Percentiles rank a stretch among this genome's conserved stretches.
Evolutionary conservation across 495 filamentous ascomycete species (phyloP).

Genomic region (Podospora didyma): DNA sequence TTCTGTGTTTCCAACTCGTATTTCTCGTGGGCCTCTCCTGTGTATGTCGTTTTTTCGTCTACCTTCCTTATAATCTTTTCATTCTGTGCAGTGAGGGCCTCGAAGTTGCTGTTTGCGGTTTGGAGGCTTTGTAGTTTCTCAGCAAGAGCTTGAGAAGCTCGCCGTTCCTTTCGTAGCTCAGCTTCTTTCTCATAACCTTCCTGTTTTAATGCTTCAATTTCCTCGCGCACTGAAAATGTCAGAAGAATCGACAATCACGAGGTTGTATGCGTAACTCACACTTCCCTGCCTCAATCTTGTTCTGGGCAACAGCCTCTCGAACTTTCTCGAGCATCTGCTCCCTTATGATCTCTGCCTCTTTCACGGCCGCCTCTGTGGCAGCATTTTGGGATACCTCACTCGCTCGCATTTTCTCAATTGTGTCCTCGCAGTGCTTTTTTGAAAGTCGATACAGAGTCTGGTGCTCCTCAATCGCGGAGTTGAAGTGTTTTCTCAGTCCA

Average conservation of each 20-base stretch:
- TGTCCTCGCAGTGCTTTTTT: conserved; percentile 24
- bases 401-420: conserved; percentile 20
- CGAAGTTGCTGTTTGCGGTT: conserved; percentile 23
- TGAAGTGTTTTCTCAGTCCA: conserved; percentile 26
- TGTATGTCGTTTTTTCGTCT: conserved; percentile 12
- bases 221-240: conserved; percentile 22
- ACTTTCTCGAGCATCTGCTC: conserved; percentile 31
- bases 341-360: conserved; percentile 27
- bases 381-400: conserved; percentile 15
- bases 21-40: conserved; percentile 9
- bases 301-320: conserved; percentile 19
- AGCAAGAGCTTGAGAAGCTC: conserved; percentile 18
- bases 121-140: conserved; percentile 25
- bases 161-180: conserved; percentile 26
- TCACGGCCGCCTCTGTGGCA: conserved; percentile 20
- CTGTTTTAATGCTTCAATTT: conserved; percentile 19
- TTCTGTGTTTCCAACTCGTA: conserved; percentile 1
- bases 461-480: conserved; percentile 36
- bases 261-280: conserved; percentile 21
- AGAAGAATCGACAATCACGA: background rate
- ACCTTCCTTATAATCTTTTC: conserved; percentile 28
- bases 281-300: conserved; percentile 20
- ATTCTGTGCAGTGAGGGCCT: conserved; percentile 24
- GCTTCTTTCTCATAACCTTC: conserved; percentile 26
- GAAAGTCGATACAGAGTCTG: conserved; percentile 31